Percentiles rank a stretch among this genome's conserved stretches.
Conservation (phyloP, 164 flowering plant species). For the Tetrastigma voinierianum region DNA sequence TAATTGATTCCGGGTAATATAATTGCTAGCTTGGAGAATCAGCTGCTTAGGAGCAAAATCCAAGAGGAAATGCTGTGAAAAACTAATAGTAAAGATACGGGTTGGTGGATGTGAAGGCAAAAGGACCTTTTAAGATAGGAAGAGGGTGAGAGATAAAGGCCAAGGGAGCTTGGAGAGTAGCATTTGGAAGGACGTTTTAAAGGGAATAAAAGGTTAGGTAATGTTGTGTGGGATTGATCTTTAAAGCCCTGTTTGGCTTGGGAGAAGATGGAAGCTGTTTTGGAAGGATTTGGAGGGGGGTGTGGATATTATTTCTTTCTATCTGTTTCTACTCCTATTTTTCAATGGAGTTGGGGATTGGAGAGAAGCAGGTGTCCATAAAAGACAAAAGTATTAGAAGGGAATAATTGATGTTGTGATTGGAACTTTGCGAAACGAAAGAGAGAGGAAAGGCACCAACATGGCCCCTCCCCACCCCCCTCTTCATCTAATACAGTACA, state of each 20-base stretch:
- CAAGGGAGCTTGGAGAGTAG: conserved; percentile 24
- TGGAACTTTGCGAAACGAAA: background rate
- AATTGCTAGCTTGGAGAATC: conserved; percentile 15
- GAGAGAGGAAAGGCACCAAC: conserved; percentile 5
- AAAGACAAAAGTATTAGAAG: conserved; percentile 15
- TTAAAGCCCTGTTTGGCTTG: background rate
- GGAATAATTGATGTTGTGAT: conserved; percentile 18
- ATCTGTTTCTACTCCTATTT: conserved; percentile 4
- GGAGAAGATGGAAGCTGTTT: conserved; percentile 4
- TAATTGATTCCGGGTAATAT: conserved; percentile 11
- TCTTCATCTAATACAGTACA: no score
- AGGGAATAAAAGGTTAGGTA: conserved; percentile 26
- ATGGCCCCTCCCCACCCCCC: no score
- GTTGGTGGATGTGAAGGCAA: conserved; percentile 27
- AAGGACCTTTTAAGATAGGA: conserved; percentile 21
- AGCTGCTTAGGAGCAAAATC: conserved; percentile 12
- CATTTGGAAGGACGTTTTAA: conserved; percentile 22
- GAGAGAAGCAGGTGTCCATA: conserved; percentile 3
- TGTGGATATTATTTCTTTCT: conserved; percentile 2
- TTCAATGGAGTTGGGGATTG: conserved; percentile 1
- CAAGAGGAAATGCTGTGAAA: conserved; percentile 16
- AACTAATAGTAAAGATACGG: conserved; percentile 13
- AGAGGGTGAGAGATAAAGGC: conserved; percentile 13
- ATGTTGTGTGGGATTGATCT: conserved; percentile 17
- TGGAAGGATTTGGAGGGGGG: conserved; percentile 5